Evolutionary conservation across 345 rosid species (phyloP).

Genomic region (Raphanus sativus): DNA sequence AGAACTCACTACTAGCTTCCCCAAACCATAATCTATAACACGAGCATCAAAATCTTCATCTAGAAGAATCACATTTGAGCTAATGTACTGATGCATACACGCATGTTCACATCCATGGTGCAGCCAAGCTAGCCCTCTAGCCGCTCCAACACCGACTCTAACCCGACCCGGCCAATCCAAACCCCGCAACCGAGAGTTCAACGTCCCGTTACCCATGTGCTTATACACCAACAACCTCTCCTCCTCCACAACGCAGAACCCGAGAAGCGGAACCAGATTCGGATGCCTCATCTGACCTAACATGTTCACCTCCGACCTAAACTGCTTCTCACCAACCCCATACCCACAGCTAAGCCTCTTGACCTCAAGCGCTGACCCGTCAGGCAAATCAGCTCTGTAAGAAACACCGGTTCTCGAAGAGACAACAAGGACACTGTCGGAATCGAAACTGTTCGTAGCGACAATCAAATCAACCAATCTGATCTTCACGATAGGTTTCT

Average conservation of each 20-base stretch:
- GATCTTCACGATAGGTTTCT: slow-evolving; percentile 58
- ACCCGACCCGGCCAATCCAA: slow-evolving; percentile 58
- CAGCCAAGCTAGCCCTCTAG: slow-evolving; percentile 66
- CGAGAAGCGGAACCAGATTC: slow-evolving; percentile 63
- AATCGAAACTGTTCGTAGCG: slow-evolving; percentile 48
- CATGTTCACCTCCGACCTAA: slow-evolving; percentile 54
- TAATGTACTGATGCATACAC: slow-evolving; percentile 45
- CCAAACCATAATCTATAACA: slow-evolving; percentile 54
- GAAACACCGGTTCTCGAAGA: slow-evolving; percentile 55
- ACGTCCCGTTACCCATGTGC: slow-evolving; percentile 53
- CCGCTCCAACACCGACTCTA: slow-evolving; percentile 53
- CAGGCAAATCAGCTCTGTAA: slow-evolving; percentile 50
- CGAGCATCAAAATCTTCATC: slow-evolving; percentile 62
- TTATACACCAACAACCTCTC: slow-evolving; percentile 56
- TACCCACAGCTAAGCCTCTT: slow-evolving; percentile 53
- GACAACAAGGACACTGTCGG: slow-evolving; percentile 39
- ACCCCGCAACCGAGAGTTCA: slow-evolving; percentile 44
- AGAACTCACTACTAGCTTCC: slow-evolving; percentile 44
- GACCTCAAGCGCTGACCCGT: slow-evolving; percentile 58
- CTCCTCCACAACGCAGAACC: slow-evolving; percentile 55
- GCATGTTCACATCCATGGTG: slow-evolving; percentile 55
- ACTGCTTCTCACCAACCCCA: slow-evolving; percentile 53
- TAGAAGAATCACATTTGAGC: slow-evolving; percentile 57
- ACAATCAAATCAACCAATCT: slow-evolving; percentile 49
- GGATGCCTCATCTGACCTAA: slow-evolving; percentile 63